phyloP scores from a whole-genome alignment of 306 rosid species.

The Medicago truncatula region MtrunA17r5.0-ANR NC_053046.1:38269501-38270000 shows the following conservation, averaged over 20 bases:
- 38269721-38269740: slow-evolving; percentile 22
- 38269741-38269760: slow-evolving; percentile 11
- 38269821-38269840: neutral
- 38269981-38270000: no score
- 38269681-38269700: slow-evolving; percentile 1
- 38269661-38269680: slow-evolving; percentile 33
- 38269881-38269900: slow-evolving; percentile 40
- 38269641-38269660: neutral
- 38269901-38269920: neutral
- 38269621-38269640: neutral
- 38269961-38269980: neutral
- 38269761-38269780: slow-evolving; percentile 18
- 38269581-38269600: slow-evolving; percentile 41
- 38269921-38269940: slow-evolving; percentile 9
- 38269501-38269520: neutral
- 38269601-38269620: neutral
- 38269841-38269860: slow-evolving; percentile 38
- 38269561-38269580: slow-evolving; percentile 34
- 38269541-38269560: slow-evolving; percentile 34
- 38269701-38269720: slow-evolving; percentile 17
- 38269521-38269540: slow-evolving; percentile 1
- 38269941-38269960: neutral
- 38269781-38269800: slow-evolving; percentile 40
- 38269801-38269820: neutral
- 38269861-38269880: slow-evolving; percentile 31